Evolutionary conservation across 768 basidiomycete genomes (phyloP), one percentile per base, ranked within the genome.

Genomic region (Pluteus cervinus): DNA sequence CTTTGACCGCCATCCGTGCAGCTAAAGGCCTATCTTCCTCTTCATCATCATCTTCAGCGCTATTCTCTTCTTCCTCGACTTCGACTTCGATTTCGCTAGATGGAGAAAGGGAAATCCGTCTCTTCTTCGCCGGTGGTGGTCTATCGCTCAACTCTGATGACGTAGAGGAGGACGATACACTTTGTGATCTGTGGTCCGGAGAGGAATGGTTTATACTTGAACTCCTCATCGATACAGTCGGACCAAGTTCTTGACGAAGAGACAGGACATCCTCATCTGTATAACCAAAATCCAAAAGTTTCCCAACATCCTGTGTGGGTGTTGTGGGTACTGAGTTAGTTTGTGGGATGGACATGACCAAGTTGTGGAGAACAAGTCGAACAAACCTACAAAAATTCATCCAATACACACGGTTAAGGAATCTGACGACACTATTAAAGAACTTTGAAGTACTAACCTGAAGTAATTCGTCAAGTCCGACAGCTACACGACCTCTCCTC

Each of bases 261-360:
- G 81, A 80, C 18, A 66, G 51, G 29, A 90, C 77, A 45, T 81
- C 78, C 14, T 76, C 76, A 56, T 90, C 80, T 9, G 63, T 63
- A 55, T 88, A 88, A 33, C 71, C 67, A 48, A 92, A 92, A 60
- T 90, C 83, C n/a, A 85, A 66, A 7, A 93, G 66, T 50, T 76
- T 76, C 33, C 77, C 79, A 22, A 69, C 71, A 55, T 87, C 86
- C 88, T 94, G 53, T 16, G 15, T 18, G 14, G 37, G 10, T 35
- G 24, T 20, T 29, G 16, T 17, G 21, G 24, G 26, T 23, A n/a
- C n/a, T n/a, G n/a, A n/a, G n/a, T n/a, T n/a, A n/a, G n/a, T n/a
- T n/a, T n/a, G n/a, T n/a, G n/a, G n/a, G n/a, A n/a, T n/a, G n/a
- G n/a, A n/a, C n/a, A n/a, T n/a, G n/a, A n/a, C n/a, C n/a, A n/a